Evolutionary conservation across 345 rosid species (phyloP).

Genomic region (Combretum micranthum): DNA sequence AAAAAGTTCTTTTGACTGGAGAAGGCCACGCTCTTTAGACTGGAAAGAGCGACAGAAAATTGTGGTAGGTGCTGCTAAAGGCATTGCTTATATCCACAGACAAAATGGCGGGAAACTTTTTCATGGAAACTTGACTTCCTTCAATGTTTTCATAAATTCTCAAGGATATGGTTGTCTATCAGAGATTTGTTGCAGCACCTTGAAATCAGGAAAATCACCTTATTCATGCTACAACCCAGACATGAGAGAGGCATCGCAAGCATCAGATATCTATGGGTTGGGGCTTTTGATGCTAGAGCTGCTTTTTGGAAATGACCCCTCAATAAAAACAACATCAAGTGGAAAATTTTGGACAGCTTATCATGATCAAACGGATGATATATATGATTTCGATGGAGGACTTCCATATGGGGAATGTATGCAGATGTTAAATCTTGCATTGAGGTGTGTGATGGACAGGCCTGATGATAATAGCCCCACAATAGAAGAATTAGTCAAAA

Average conservation of each 20-base stretch:
- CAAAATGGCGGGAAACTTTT: slow-evolving; percentile 51
- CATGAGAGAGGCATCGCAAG: slow-evolving; percentile 56
- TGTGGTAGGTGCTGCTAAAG: slow-evolving; percentile 70
- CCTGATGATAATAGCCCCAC: no score
- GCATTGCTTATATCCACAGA: slow-evolving; percentile 63
- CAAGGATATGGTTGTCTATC: slow-evolving; percentile 60
- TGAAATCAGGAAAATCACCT: slow-evolving; percentile 57
- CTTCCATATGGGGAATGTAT: no score
- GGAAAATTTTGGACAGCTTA: no score
- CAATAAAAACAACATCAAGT: no score
- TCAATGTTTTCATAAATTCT: no score
- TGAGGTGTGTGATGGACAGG: no score
- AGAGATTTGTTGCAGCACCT: slow-evolving; percentile 47
- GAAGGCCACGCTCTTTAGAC: slow-evolving; percentile 20
- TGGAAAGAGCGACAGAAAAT: slow-evolving; percentile 71
- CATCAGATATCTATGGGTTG: slow-evolving; percentile 70
- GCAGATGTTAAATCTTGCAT: no score
- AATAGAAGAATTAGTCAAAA: no score
- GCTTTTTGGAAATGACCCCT: no score
- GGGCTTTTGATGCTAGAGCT: slow-evolving; percentile 66
- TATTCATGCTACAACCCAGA: slow-evolving; percentile 24
- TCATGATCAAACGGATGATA: no score
- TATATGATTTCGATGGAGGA: no score
- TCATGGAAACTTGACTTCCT: slow-evolving; percentile 83
- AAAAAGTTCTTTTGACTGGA: no score